Base-by-base conservation (phyloP, 2,329 filamentous ascomycete species). In the Colletotrichum viniferum region DNA sequence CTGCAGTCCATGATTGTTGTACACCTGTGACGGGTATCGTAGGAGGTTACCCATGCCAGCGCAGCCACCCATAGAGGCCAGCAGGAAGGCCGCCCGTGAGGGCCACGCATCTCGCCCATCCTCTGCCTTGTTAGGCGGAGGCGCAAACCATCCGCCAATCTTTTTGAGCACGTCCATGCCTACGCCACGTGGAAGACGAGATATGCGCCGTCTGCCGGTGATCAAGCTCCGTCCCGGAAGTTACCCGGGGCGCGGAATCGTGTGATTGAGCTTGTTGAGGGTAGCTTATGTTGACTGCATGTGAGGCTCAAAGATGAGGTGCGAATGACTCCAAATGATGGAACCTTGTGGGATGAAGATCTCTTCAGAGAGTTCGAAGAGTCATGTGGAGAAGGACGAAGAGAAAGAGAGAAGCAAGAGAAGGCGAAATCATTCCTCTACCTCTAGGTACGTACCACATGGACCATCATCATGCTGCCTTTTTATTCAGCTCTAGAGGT, bases 1-100 rank as follows among this genome's bases (percentile, higher is more conserved):
- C 78, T 91, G 90, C 7, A 91, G 83, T 4, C 90, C 90, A 71
- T 90, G 86, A 79, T 91, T 91, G 82, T 91, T 91, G 85, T 90
- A 92, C 3, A 91, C 86, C 52, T 90, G 87, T 0, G 89, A 91
- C 3, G 90, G 90, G 75, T 91, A 91, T 32, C 90, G 86, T 24
- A 91, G 84, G 28, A 91, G 83, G 78, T 91, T 91, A 32, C 90
- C 90, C 83, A 90, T 89, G 63, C 90, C 90, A 2, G 88, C 89
- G 77, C 88, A 90, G 66, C 90, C 90, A 58, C 90, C 89, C 89
- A 91, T 91, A 4, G 89, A 87, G 21, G 90, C 89, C 30, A 91
- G 87, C 7, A 91, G 82, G 80, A 91, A 91, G 14, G 89, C 86
- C 3, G 88, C 84, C 48, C 89, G 84, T 2, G 88, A 90, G 2